phyloP scores from a whole-genome alignment of 2,329 filamentous ascomycete genomes.

The Exserohilum turcica region DNA sequence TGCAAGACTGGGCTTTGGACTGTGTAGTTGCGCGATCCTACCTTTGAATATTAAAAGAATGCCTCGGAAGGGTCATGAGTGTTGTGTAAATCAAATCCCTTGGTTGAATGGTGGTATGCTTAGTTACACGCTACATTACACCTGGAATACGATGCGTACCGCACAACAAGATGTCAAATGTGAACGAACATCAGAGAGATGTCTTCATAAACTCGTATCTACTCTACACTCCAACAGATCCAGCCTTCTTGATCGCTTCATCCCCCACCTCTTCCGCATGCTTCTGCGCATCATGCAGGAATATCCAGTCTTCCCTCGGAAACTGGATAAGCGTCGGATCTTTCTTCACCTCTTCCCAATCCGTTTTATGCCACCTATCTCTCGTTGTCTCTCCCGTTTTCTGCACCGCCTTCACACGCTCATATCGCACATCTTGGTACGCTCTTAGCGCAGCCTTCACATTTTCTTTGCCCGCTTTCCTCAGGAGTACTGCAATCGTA shows the following conservation, averaged over 20 bases:
- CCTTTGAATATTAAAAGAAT: too few species aligned
- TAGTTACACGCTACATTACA: too few species aligned
- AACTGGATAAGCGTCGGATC: slow-evolving; percentile 38
- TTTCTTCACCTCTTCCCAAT: slow-evolving; percentile 43
- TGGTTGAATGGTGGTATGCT: too few species aligned
- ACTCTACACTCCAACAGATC: neutral
- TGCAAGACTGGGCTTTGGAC: neutral
- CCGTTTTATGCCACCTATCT: slow-evolving; percentile 44
- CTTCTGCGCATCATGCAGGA: slow-evolving; percentile 37
- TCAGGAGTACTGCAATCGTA: slow-evolving; percentile 34
- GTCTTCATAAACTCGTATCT: neutral
- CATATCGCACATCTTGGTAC: slow-evolving; percentile 44
- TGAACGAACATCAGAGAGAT: too few species aligned
- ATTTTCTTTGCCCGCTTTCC: slow-evolving; percentile 37
- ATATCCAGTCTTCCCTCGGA: slow-evolving; percentile 43
- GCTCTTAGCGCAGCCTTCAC: slow-evolving; percentile 35
- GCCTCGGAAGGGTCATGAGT: too few species aligned
- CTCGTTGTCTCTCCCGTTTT: slow-evolving; percentile 44
- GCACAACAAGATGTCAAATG: too few species aligned
- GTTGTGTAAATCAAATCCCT: too few species aligned
- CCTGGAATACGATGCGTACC: too few species aligned
- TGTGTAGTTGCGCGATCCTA: neutral
- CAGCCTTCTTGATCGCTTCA: slow-evolving; percentile 32
- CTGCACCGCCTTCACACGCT: slow-evolving; percentile 42
- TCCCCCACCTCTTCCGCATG: slow-evolving; percentile 38